Evolutionary conservation across 345 rosid species (phyloP).

Genomic region (Conringia planisiliqua): DNA sequence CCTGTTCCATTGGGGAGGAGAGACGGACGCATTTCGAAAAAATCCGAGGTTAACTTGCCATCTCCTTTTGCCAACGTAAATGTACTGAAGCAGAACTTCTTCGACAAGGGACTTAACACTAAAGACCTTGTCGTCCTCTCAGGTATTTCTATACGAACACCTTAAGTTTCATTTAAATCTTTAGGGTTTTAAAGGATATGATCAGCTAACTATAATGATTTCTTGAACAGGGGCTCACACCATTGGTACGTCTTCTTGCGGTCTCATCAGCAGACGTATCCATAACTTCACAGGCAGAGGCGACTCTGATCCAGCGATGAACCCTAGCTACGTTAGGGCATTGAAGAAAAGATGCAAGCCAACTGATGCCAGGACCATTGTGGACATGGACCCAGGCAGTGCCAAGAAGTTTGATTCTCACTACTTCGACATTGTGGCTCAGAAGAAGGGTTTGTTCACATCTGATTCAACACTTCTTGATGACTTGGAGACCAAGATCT

Average conservation of each 20-base stretch:
- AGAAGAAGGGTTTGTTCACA: not conserved
- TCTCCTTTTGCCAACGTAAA: constrained; percentile 36
- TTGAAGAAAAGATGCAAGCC: not conserved
- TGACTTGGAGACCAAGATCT: not conserved
- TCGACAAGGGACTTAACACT: constrained; percentile 41
- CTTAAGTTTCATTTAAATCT: not conserved
- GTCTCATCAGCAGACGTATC: not conserved
- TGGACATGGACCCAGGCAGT: not conserved
- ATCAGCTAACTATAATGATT: not conserved
- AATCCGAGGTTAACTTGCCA: constrained; percentile 39
- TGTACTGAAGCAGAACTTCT: constrained; percentile 35
- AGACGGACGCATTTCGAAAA: constrained; percentile 50
- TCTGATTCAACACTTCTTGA: not conserved
- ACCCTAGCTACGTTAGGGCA: constrained; percentile 1
- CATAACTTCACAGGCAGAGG: not conserved
- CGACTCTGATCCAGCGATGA: not conserved
- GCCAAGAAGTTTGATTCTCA: not conserved
- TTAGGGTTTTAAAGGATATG: not conserved
- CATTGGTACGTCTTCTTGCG: not conserved
- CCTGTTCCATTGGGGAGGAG: constrained; percentile 53
- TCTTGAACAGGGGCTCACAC: not conserved
- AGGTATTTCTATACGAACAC: constrained; percentile 31
- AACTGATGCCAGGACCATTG: not conserved
- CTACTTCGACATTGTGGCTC: not conserved
- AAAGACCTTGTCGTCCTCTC: constrained; percentile 53